These are phyloP conservation scores for Circinella umbellata DNA, from an alignment of 371 early-diverging fungal genomes.

Conservation along the genomic window DNA sequence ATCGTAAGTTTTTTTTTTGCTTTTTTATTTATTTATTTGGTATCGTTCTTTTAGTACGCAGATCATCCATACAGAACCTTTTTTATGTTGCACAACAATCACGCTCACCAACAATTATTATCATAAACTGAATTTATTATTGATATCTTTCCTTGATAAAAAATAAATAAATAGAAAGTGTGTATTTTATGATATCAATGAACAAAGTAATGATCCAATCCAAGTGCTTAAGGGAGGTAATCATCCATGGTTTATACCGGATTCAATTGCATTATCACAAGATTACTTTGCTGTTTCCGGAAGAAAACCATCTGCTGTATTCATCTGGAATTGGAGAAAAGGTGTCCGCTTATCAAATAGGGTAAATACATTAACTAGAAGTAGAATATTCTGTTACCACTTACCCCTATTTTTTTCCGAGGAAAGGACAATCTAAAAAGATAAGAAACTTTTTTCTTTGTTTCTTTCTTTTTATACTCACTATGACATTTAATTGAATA, in stretches of 20 bases:
- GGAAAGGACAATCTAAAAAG: not conserved
- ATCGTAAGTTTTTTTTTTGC: constrained; percentile 45
- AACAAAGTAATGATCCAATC: constrained; percentile 42
- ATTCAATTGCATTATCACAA: constrained; percentile 42
- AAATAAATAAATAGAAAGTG: constrained; percentile 38
- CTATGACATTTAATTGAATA: too few relatives aligned
- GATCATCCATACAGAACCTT: too few relatives aligned
- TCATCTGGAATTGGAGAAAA: constrained; percentile 59
- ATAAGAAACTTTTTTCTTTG: not conserved
- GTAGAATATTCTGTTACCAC: not conserved
- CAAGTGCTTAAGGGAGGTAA: constrained; percentile 52
- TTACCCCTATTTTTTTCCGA: not conserved
- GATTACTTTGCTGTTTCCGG: constrained; percentile 52
- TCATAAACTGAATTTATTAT: too few relatives aligned
- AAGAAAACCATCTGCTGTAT: constrained; percentile 50
- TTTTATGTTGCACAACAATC: too few relatives aligned
- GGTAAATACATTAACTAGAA: constrained; percentile 22
- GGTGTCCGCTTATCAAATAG: constrained; percentile 44
- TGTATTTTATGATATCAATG: constrained; percentile 48
- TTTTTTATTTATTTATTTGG: too few relatives aligned
- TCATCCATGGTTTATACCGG: constrained; percentile 49
- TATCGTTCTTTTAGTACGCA: too few relatives aligned
- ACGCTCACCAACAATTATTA: too few relatives aligned
- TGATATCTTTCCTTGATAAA: not conserved
- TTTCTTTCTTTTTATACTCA: not conserved